These are phyloP conservation scores for Corymbia citriodora DNA, from an alignment of 441 rosid species.

Conservation along the genomic window DNA sequence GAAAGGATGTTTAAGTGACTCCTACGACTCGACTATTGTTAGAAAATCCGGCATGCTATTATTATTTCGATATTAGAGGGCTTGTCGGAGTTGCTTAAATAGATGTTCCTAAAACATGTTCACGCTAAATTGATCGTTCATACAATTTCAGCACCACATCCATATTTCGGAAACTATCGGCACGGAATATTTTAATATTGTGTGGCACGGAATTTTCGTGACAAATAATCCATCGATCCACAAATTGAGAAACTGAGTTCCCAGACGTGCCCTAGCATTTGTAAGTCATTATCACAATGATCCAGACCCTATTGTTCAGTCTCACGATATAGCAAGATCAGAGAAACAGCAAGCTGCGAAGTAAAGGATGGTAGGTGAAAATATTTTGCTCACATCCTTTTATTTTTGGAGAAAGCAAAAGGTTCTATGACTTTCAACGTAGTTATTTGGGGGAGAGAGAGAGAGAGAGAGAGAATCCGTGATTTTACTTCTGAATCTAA, in stretches of 20 bases:
- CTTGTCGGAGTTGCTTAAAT: neutral
- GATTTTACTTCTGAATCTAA: neutral
- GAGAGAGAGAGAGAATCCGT: neutral
- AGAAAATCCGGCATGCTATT: neutral
- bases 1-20: neutral
- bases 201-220: neutral
- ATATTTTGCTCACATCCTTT: neutral
- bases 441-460: neutral
- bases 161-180: neutral
- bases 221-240: neutral
- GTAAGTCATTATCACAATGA: neutral
- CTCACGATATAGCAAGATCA: neutral
- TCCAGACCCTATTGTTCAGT: neutral
- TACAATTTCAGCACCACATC: neutral
- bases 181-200: neutral
- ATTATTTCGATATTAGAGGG: neutral
- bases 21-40: neutral
- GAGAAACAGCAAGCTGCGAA: neutral
- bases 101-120: neutral
- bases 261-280: neutral
- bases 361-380: neutral
- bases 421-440: neutral
- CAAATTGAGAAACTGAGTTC: neutral
- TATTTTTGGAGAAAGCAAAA: neutral
- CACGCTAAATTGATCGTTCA: neutral